Conservation (phyloP, 352 stramenopile genomes). For the Globisporangium iwayamae region DNA sequence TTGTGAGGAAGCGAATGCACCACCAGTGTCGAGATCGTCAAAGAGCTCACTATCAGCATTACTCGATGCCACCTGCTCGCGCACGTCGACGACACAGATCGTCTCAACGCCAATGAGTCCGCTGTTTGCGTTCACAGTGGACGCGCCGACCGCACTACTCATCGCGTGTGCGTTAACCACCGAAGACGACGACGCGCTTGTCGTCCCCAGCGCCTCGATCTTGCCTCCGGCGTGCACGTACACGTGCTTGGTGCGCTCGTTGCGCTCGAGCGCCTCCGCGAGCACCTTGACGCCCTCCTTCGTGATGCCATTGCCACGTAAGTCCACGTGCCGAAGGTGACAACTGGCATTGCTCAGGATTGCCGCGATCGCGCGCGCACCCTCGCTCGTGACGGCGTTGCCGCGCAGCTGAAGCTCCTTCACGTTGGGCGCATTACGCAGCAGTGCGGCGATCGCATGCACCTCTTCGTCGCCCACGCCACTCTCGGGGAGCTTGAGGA, state of each 20-base stretch:
- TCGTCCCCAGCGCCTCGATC: constrained; percentile 92
- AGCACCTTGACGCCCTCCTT: constrained; percentile 91
- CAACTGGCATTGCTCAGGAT: constrained; percentile 81
- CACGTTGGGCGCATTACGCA: constrained; percentile 89
- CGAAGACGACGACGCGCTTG: constrained; percentile 27
- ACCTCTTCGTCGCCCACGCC: constrained; percentile 94
- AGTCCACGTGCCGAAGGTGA: constrained; percentile 83
- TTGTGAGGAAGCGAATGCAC: background rate
- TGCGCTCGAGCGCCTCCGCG: constrained; percentile 92
- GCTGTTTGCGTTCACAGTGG: constrained; percentile 17
- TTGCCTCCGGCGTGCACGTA: constrained; percentile 95
- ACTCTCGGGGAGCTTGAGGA: constrained; percentile 85
- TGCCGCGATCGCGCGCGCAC: constrained; percentile 90
- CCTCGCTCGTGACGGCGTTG: constrained; percentile 91
- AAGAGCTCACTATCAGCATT: constrained; percentile 12
- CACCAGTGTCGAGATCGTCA: constrained; percentile 5
- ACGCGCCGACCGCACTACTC: constrained; percentile 26
- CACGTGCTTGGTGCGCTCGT: constrained; percentile 92
- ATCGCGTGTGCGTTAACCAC: constrained; percentile 47
- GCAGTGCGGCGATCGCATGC: constrained; percentile 91
- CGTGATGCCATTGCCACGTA: constrained; percentile 90
- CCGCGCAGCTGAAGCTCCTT: constrained; percentile 90
- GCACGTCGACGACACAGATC: constrained; percentile 93
- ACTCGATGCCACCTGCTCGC: constrained; percentile 64
- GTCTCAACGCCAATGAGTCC: constrained; percentile 89